Evolutionary conservation across 352 stramenopile species (phyloP), one percentile per base, ranked within the genome.

Genomic region (Pythium scleroteichum): DNA sequence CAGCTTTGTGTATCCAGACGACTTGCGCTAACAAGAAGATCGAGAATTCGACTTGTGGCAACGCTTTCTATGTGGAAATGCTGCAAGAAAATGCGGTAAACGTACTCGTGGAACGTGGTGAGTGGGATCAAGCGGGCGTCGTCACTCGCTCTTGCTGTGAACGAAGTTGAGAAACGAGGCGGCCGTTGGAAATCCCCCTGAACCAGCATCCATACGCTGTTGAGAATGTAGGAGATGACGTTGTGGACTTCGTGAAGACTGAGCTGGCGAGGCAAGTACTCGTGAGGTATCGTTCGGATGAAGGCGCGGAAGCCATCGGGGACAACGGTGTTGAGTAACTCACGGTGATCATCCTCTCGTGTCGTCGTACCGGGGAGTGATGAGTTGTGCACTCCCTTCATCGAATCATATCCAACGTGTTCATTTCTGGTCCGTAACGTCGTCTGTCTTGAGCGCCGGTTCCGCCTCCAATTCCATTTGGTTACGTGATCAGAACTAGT

Each of bases 1-100:
- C 68, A 73, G 53, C 77, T 87, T 38, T 87, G 77, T 14, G 77
- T 84, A 39, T 87, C 77, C 1, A 87, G 49, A 10, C 70, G 74
- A 54, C 67, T 72, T 9, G 55, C 52, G 27, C 74, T 87, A 3
- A 79, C 57, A 7, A 87, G 59, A 4, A 87, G 26, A 42, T 87
- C 77, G 12, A 87, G 40, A 3, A 87, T 49, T 0, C 77, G 66
- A 44, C 63, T 65, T 10, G 66, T 73, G 12, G 71, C 77, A 19
- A 82, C 80, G 4, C 46, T 53, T 5, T 73, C 65, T 5, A 74
- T 52, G 17, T 70, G 72, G 40, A 84, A 87, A 22, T 81, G 77
- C 24, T 70, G 44, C 48, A 87, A 41, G 56, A 75, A 83, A 51
- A 87, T 71, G 14, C 77, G 77, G 23, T 82, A 80, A 35, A 87